Conservation (phyloP, 495 filamentous ascomycete genomes). For the Friedmanniomyces endolithicus region DNA sequence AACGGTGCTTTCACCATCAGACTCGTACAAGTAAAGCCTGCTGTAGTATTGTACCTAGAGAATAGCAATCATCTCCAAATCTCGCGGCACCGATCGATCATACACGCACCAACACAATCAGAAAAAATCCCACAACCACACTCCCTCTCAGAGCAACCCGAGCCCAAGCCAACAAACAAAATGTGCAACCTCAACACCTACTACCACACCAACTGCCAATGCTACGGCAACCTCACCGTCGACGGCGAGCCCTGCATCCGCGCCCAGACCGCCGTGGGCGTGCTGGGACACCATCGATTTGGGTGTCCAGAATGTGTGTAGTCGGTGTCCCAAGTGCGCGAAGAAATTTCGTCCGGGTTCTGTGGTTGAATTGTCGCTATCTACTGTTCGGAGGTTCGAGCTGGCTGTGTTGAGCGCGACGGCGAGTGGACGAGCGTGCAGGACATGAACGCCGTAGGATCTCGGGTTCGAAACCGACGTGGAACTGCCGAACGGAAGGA, state of each 20-base stretch:
- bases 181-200: neutral
- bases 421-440: neutral
- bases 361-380: neutral
- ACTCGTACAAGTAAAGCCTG: too few relatives aligned
- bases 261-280: neutral
- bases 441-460: neutral
- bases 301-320: neutral
- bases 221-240: neutral
- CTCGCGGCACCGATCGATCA: too few relatives aligned
- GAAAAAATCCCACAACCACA: too few relatives aligned
- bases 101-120: too few relatives aligned
- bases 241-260: slow-evolving; percentile 2
- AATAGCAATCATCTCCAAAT: too few relatives aligned
- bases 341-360: neutral
- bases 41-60: too few relatives aligned
- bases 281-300: slow-evolving; percentile 1
- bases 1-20: too few relatives aligned
- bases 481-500: neutral
- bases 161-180: neutral
- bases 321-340: neutral
- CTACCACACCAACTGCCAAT: neutral
- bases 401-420: neutral
- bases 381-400: neutral
- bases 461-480: neutral
- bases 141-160: too few relatives aligned